These are phyloP conservation scores for Xylaria cubensis DNA, from an alignment of 495 filamentous ascomycete genomes.

Conservation along the genomic window DNA sequence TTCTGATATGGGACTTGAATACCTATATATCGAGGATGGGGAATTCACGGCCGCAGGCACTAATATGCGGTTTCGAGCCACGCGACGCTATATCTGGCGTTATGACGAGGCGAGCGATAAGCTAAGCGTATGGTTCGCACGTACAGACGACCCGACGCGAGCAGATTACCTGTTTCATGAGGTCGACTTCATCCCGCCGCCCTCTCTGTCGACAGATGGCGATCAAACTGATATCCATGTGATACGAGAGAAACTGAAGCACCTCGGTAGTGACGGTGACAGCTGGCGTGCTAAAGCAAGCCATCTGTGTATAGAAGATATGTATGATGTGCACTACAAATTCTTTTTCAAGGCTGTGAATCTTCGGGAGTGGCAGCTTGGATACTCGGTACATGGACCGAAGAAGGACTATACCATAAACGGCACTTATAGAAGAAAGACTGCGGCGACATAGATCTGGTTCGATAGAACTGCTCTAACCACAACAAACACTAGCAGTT, in stretches of 20 bases:
- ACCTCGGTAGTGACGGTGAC: constrained; percentile 22
- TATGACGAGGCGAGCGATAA: constrained; percentile 60
- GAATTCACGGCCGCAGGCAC: constrained; percentile 57
- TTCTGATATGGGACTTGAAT: constrained; percentile 53
- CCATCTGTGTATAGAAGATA: constrained; percentile 70
- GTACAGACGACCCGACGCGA: constrained; percentile 57
- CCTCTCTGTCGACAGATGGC: constrained; percentile 13
- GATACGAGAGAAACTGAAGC: constrained; percentile 32
- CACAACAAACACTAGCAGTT: not conserved
- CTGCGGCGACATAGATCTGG: not conserved
- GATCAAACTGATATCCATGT: not conserved
- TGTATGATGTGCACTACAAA: constrained; percentile 66
- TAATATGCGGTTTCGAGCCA: constrained; percentile 55
- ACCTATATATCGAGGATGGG: constrained; percentile 71
- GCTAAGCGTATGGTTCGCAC: constrained; percentile 73
- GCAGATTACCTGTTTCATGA: constrained; percentile 74
- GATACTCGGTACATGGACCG: constrained; percentile 69
- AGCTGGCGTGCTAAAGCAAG: constrained; percentile 64
- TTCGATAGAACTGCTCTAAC: not conserved
- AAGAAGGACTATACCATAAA: constrained; percentile 71
- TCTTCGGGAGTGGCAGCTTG: constrained; percentile 60
- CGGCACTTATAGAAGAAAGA: constrained; percentile 51
- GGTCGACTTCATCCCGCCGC: constrained; percentile 48
- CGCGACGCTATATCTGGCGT: constrained; percentile 63
- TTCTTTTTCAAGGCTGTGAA: constrained; percentile 64